A percentile compares a stretch with the other conserved stretches of the same genome.
Evolutionary conservation across 208 protist genomes (phyloP).

Genomic region (Acanthamoeba polyphaga): DNA sequence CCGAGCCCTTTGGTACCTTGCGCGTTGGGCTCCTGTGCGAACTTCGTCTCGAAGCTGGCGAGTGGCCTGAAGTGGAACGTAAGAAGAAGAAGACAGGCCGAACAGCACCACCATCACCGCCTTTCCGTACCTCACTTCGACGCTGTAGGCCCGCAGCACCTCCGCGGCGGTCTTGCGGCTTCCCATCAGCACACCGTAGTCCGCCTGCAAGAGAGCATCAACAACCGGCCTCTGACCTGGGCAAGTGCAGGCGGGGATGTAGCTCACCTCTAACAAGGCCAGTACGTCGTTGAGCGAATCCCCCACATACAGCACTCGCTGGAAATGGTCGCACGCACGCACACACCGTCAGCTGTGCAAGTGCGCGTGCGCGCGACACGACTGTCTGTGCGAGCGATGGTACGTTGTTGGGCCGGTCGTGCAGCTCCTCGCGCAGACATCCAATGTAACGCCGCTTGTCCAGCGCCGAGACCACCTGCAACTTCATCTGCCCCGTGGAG

Average conservation of each 20-base stretch:
- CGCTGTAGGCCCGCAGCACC: background rate
- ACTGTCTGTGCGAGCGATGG: background rate
- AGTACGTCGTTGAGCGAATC: background rate
- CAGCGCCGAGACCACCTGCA: background rate
- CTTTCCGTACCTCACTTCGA: background rate
- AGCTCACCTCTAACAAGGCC: background rate
- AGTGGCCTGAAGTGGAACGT: background rate
- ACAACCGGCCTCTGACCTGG: background rate
- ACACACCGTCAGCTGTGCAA: background rate
- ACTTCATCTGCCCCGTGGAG: constrained; percentile 12
- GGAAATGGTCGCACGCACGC: background rate
- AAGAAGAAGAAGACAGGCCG: no score
- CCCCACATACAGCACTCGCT: constrained; percentile 15
- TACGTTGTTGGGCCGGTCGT: background rate
- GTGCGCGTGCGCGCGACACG: background rate
- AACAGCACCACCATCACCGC: background rate
- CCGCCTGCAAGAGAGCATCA: background rate
- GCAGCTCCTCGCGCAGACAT: background rate
- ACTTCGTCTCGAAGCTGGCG: background rate
- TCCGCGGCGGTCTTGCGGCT: background rate
- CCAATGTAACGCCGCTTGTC: background rate
- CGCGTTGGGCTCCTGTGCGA: background rate
- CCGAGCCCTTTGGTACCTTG: background rate
- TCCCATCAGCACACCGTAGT: constrained; percentile 3
- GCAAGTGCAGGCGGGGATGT: background rate